phyloP scores from a whole-genome alignment of 1,284 basidiomycete genomes.

The Hypsizygus ulmarius region DNA sequence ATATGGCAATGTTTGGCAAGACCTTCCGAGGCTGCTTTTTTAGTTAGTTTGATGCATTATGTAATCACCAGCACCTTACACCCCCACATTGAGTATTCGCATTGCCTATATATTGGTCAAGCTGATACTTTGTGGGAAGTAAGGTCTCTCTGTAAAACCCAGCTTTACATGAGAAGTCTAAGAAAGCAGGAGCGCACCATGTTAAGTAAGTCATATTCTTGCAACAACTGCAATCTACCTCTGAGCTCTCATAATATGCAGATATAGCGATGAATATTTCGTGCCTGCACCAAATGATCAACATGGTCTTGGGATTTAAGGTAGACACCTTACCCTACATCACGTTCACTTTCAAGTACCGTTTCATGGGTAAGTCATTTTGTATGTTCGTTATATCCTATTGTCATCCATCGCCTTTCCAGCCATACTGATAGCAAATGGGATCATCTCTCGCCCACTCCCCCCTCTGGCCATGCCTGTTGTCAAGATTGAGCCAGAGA shows the following conservation, averaged over 20 bases:
- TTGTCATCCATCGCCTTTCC: no score
- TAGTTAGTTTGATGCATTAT: no score
- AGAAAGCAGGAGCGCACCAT: conserved; percentile 25
- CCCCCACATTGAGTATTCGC: no score
- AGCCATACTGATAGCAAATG: conserved; percentile 19
- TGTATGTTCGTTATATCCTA: not conserved
- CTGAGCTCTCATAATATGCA: conserved; percentile 3
- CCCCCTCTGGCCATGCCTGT: no score
- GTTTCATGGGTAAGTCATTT: conserved; percentile 21
- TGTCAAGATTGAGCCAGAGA: not conserved
- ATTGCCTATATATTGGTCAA: no score
- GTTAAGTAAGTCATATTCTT: conserved; percentile 16
- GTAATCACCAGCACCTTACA: no score
- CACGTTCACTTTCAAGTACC: conserved; percentile 27
- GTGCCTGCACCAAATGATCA: conserved; percentile 22
- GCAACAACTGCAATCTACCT: not conserved
- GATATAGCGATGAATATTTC: conserved; percentile 26
- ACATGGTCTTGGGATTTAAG: conserved; percentile 19
- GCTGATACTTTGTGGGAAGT: no score
- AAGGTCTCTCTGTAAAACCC: no score
- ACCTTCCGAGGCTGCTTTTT: no score
- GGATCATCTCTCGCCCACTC: conserved; percentile 14
- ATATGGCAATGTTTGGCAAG: no score
- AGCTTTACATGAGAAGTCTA: conserved; percentile 28
- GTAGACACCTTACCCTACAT: conserved; percentile 19